phyloP scores from a whole-genome alignment of 176 grass and related monocot genomes.

The Rhynchospora pubera region DNA sequence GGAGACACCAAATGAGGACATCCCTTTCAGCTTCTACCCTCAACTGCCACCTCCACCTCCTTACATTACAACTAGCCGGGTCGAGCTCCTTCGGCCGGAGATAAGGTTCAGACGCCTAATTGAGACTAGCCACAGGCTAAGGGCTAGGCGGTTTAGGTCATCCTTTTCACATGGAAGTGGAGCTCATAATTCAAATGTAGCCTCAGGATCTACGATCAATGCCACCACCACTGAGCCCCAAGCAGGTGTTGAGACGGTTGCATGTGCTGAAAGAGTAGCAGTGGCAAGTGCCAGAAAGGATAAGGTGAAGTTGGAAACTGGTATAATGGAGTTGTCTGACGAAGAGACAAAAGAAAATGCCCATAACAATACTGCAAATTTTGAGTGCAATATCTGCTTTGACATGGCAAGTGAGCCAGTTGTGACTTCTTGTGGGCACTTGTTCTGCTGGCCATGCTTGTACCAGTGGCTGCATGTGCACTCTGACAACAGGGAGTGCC shows the following conservation, averaged over 20 bases:
- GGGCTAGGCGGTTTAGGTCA: constrained; percentile 62
- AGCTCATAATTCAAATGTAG: constrained; percentile 29
- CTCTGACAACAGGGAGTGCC: constrained; percentile 89
- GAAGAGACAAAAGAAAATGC: constrained; percentile 39
- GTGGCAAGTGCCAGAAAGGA: constrained; percentile 29
- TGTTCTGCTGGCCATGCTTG: constrained; percentile 97
- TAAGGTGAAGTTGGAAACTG: constrained; percentile 30
- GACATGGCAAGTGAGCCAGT: constrained; percentile 89
- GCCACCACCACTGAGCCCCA: background rate
- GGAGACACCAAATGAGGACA: constrained; percentile 27
- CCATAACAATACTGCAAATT: constrained; percentile 41
- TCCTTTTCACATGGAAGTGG: constrained; percentile 39
- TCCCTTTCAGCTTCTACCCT: constrained; percentile 43
- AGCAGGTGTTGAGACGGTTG: constrained; percentile 25
- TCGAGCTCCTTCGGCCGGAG: constrained; percentile 28
- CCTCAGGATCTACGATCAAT: constrained; percentile 16
- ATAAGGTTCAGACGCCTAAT: constrained; percentile 46
- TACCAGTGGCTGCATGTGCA: constrained; percentile 94
- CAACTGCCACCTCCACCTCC: constrained; percentile 38
- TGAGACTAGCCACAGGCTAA: constrained; percentile 49
- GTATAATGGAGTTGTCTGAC: constrained; percentile 27
- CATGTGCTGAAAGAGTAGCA: constrained; percentile 19
- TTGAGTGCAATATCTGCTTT: constrained; percentile 95
- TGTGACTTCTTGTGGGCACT: constrained; percentile 91
- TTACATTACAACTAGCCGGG: constrained; percentile 10